Base-by-base conservation (phyloP, 805 yeast genomes). In the Starmerella kuoi region DNA sequence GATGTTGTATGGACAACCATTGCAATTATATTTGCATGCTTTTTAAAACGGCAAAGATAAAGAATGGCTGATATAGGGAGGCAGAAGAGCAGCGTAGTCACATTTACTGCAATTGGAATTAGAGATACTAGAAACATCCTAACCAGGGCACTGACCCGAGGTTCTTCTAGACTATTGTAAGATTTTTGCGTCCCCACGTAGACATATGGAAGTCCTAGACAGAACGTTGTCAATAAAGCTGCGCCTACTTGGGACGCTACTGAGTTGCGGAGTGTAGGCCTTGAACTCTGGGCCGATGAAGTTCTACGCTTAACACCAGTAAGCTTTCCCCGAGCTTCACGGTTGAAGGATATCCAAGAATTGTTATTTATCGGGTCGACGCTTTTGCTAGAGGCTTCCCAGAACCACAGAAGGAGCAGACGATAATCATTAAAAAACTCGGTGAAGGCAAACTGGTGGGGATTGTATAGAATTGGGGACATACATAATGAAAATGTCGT, bases 391-490 rank as follows among this genome's bases (percentile, higher is more conserved):
- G 36, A 32, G 12, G 43, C 38, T 6, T 69, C 23, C 28, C 41
- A 38, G 31, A 85, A 60, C 94, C 94, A 85, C 38, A 73, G 63
- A 51, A 84, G 73, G 62, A 73, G 82, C 58, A 77, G 83, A 62
- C 87, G 71, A 71, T 87, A 86, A 63, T 86, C 96, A 61, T 82
- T 72, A 62, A 85, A 81, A 72, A 78, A 86, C 62, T 84, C 94
- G 56, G 76, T 79, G 77, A 84, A 74, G 36, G 91, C 73, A 61
- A 85, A 86, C 67, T 86, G 95, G 66, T 86, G 95, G 27, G 96
- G 95, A 63, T 86, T 86, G 74, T 82, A 86, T 38, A 86, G 59
- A 58, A 83, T 80, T 54, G 96, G 96, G 39, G 95, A 76, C 54
- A 84, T 72, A 67, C 84, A 72, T 57, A 87, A 69, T 1, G 95